Conservation (phyloP, 108 stramenopile species). For the Cyclotella atomus region DNA sequence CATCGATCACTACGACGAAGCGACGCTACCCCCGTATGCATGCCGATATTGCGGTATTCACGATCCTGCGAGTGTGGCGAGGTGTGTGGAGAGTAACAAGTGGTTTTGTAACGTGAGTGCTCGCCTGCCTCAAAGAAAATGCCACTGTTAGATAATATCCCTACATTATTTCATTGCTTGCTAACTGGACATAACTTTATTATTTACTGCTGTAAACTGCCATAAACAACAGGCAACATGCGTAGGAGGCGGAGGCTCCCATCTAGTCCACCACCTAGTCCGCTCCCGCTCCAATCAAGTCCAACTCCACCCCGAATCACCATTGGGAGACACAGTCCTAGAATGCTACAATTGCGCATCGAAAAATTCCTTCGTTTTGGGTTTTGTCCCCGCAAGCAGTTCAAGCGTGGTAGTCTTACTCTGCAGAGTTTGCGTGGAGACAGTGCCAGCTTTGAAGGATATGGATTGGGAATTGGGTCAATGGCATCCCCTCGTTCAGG, state of each 20-base stretch:
- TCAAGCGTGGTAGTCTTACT: conserved; percentile 91
- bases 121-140: not conserved
- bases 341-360: conserved; percentile 99
- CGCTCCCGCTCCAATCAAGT: conserved; percentile 77
- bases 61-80: conserved; percentile 93
- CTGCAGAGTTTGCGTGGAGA: conserved; percentile 96
- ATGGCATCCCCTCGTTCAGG: conserved; percentile 97
- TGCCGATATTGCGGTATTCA: conserved; percentile 97
- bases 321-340: conserved; percentile 93
- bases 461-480: conserved; percentile 97
- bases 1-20: conserved; percentile 83
- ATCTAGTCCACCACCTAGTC: conserved; percentile 96
- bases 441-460: conserved; percentile 92
- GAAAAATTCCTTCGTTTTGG: conserved; percentile 96
- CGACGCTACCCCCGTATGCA: conserved; percentile 83
- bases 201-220: not conserved
- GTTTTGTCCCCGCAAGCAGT: conserved; percentile 95
- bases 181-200: too few relatives aligned
- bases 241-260: conserved; percentile 81
- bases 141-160: not conserved
- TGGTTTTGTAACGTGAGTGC: conserved; percentile 95
- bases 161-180: not conserved
- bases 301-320: conserved; percentile 88
- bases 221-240: conserved; percentile 44
- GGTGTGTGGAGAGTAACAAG: conserved; percentile 93